phyloP scores from a whole-genome alignment of 2,329 filamentous ascomycete genomes.

The Drechslerella coelobrocha region DNA sequence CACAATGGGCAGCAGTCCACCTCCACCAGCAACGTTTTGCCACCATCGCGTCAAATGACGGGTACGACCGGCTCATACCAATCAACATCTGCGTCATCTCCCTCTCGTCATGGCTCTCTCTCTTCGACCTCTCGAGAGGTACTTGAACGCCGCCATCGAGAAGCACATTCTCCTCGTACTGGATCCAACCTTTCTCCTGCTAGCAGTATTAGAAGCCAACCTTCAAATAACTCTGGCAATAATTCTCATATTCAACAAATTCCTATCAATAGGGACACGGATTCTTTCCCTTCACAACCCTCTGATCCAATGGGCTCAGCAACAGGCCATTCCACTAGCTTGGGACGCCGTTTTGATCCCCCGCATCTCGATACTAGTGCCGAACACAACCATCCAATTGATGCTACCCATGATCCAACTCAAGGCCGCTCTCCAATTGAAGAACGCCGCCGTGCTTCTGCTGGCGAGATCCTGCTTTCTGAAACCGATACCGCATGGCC shows the following conservation, averaged over 20 bases:
- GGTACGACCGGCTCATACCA: conserved; percentile 31
- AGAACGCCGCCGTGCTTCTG: conserved; percentile 44
- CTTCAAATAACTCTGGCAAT: conserved; percentile 12
- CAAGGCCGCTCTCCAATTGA: conserved; percentile 44
- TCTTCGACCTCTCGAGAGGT: conserved; percentile 45
- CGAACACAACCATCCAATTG: conserved; percentile 37
- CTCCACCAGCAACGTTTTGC: conserved; percentile 10
- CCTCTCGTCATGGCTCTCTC: conserved; percentile 46
- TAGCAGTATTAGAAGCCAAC: conserved; percentile 24
- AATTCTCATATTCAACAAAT: conserved; percentile 9
- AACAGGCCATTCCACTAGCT: neutral
- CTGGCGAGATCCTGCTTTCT: conserved; percentile 44
- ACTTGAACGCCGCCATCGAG: conserved; percentile 49
- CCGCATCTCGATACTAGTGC: conserved; percentile 43
- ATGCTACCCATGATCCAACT: conserved; percentile 42
- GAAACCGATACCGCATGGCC: conserved; percentile 48
- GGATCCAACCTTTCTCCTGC: conserved; percentile 39
- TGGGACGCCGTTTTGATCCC: conserved; percentile 12
- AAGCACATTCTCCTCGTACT: conserved; percentile 38
- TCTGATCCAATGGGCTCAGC: conserved; percentile 14
- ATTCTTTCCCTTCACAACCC: conserved; percentile 12
- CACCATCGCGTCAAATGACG: conserved; percentile 42
- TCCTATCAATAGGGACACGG: neutral
- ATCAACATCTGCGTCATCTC: conserved; percentile 25
- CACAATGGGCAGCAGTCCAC: conserved; percentile 5